Base-by-base conservation (phyloP, 345 rosid species). In the Anacardium occidentale region DNA sequence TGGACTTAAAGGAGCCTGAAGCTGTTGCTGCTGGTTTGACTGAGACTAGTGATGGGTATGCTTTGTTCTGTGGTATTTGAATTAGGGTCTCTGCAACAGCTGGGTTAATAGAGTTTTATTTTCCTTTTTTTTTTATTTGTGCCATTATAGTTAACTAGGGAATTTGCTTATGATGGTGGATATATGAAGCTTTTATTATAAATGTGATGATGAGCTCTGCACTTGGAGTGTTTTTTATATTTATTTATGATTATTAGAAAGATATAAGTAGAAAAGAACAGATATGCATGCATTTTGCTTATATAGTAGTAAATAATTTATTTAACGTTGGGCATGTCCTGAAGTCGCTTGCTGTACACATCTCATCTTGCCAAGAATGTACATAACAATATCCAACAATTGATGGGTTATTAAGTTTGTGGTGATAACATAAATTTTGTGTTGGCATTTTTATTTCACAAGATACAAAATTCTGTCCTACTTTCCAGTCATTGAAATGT, bases 31-130 rank as follows among this genome's bases (percentile, higher is more conserved):
- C 70, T 60, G 77, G 53, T 64, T 75, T 60, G 62, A 60, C 74
- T 66, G 76, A 71, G 78, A 68, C 71, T 60, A 68, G 70, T 59
- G 71, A 78, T 61, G 26, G 82, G 91, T 87, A 87, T 61, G 48
- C 18, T 17, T 60, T 64, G n/a, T 21, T 68, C 14, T 42, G 21
- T 54, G 17, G 10, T 37, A 22, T 53, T 55, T 42, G 56, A 60
- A 1, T 64, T 9, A 44, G 66, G 7, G 9, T 53, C 25, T 50
- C 51, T 15, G 25, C 48, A 32, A 2, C 9, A 34, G 50, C 5
- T 40, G 24, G 24, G 5, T 62, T 34, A 24, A 62, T 34, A n/a
- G 8, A n/a, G 50, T n/a, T 9, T 14, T 10, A 29, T 5, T 61
- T 29, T 12, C 7, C 40, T 21, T n/a, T 17, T 59, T 13, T 18